These are phyloP conservation scores for Zasmidium cellare DNA, from an alignment of 2,329 filamentous ascomycete species.

Conservation along the genomic window DNA sequence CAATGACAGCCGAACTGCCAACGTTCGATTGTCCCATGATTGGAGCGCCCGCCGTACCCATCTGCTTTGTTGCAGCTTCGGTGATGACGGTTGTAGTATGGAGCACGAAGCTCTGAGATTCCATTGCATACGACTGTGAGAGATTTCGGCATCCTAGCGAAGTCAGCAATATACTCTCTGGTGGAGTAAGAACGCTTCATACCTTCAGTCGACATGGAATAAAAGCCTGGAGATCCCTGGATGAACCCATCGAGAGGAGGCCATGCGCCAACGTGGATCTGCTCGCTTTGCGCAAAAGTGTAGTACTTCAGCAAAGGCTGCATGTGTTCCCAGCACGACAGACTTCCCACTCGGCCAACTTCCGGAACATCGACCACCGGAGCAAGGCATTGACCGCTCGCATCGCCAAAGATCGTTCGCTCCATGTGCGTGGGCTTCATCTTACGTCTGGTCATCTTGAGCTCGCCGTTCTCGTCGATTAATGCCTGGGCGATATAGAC, in stretches of 20 bases:
- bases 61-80: slow-evolving; percentile 43
- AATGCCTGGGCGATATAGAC: slow-evolving; percentile 44
- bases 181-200: slow-evolving; percentile 11
- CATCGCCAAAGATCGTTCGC: slow-evolving; percentile 45
- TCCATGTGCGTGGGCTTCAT: slow-evolving; percentile 48
- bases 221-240: slow-evolving; percentile 34
- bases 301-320: slow-evolving; percentile 46
- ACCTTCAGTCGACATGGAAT: slow-evolving; percentile 39
- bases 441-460: slow-evolving; percentile 42
- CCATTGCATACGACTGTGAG: slow-evolving; percentile 58
- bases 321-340: slow-evolving; percentile 45
- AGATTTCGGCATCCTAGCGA: slow-evolving; percentile 43
- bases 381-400: slow-evolving; percentile 33
- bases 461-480: slow-evolving; percentile 35
- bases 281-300: slow-evolving; percentile 39
- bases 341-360: slow-evolving; percentile 36
- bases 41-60: slow-evolving; percentile 44
- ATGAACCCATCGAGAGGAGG: slow-evolving; percentile 37
- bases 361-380: slow-evolving; percentile 36
- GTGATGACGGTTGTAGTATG: slow-evolving; percentile 53
- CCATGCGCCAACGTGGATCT: slow-evolving; percentile 45
- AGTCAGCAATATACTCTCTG: slow-evolving; percentile 6
- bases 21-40: slow-evolving; percentile 45
- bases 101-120: slow-evolving; percentile 57
- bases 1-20: slow-evolving; percentile 54